These are phyloP conservation scores for Orbilia ellipsospora DNA, from an alignment of 2,329 filamentous ascomycete species.

Conservation along the genomic window DNA sequence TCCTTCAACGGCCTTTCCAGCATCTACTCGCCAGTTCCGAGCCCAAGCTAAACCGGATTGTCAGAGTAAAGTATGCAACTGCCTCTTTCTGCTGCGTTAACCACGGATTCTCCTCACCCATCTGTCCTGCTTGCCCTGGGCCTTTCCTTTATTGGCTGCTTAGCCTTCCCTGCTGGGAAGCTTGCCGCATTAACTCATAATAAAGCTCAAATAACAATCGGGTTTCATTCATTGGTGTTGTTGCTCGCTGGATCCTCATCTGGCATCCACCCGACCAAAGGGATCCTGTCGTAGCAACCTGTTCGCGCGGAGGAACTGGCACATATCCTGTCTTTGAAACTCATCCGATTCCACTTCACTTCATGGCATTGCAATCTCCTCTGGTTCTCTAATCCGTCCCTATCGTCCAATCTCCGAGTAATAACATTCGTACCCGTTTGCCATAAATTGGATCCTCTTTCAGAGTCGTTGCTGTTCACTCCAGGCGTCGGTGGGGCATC, in stretches of 20 bases:
- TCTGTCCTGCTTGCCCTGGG: not conserved
- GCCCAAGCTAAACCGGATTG: not conserved
- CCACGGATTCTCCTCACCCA: not conserved
- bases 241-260: slow-evolving; percentile 48
- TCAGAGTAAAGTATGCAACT: slow-evolving; percentile 6
- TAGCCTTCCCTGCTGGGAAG: slow-evolving; percentile 15
- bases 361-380: not conserved
- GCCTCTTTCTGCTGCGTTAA: not conserved
- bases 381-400: not conserved
- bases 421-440: not conserved
- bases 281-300: slow-evolving; percentile 42
- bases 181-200: slow-evolving; percentile 11
- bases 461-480: slow-evolving; percentile 23
- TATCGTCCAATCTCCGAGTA: not conserved
- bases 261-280: slow-evolving; percentile 1
- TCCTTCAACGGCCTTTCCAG: too few relatives aligned
- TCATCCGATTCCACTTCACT: not conserved
- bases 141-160: not conserved
- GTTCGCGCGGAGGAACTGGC: not conserved
- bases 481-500: slow-evolving; percentile 32
- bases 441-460: slow-evolving; percentile 6
- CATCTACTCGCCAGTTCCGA: too few relatives aligned
- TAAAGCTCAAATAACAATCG: not conserved
- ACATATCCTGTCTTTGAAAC: not conserved
- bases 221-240: slow-evolving; percentile 7